Evolutionary conservation across 768 basidiomycete genomes (phyloP), one percentile per base, ranked within the genome.

Genomic region (Naganishia onofrii): DNA sequence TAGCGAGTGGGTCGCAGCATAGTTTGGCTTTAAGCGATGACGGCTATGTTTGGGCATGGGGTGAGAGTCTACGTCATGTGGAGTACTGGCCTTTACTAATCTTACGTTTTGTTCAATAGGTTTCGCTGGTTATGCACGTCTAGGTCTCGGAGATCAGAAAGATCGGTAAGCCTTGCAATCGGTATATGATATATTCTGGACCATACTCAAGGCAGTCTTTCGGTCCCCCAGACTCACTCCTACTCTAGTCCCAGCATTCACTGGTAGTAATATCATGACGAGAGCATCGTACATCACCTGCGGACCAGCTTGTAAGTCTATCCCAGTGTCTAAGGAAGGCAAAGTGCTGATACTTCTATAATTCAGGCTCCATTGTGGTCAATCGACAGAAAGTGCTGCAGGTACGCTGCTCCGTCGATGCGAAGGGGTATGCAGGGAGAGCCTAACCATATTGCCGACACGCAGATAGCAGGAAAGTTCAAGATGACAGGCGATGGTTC

Each of bases 401-500:
- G 52, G 32, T 31, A 52, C 26, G 19, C 12, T 5, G 7, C 9
- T 21, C 15, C 7, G 7, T 19, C 32, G 54, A 1, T 6, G 19
- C 4, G 13, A 55, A 5, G 54, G 3, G 2, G 42, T 42, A 17
- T 42, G 15, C 42, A 17, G 8, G 2, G 42, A 8, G 12, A 36
- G 12, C 15, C 42, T 42, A 15, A 42, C 42, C 15, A 15, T 4
- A 32, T 1, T 55, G 36, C 6, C 56, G 28, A 48, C 63, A 44
- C 66, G 63, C 68, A 63, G 74, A 76, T 82, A 52, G 75, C 76
- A 48, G 82, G 81, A 17, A 79, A 93, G 87, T 98, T 91, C 91
- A 97, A 97, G 81, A 91, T 88, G 73, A 93, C 92, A 7, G 94
- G 94, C 13, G 94, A 96, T 81, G 94, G 93, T 1, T 71, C 71